Evolutionary conservation across 192 early-diverging fungal species (phyloP), one percentile per base, ranked within the genome.

Genomic region (Mortierella claussenii): DNA sequence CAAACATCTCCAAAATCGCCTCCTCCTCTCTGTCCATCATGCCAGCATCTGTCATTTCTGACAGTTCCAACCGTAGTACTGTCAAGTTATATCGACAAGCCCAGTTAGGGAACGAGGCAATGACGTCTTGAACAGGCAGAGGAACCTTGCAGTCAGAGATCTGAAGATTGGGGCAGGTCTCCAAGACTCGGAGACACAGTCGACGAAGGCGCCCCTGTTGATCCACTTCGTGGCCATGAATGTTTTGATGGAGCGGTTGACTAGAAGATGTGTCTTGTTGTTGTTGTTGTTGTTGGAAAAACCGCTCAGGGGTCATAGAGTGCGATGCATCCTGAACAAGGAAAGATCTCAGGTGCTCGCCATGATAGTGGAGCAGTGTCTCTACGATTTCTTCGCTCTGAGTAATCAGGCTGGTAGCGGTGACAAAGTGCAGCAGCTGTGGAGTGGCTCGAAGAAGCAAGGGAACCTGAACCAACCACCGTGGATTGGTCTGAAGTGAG

Each of bases 1-100:
- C 37, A 56, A 73, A 64, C 69, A 73, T 63, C 34, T 63, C 50
- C 60, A 73, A 56, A 24, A 73, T 60, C 17, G 43, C 60, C 20
- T 70, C 68, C 42, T 70, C 69, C 28, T 73, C 69, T 11, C 21
- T 10, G 23, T 73, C 69, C 13, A 73, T 8, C 0, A 36, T 55
- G 11, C 40, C 55, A 18, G 31, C 21, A 3, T 27, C 69, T 9
- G 55, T 51, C 17, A 73, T 33, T 21, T 73, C 69, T 28, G 45
- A 33, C 13, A 73, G 32, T 13, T 73, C 60, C 18, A 73, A 12
- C 26, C 48, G 33, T 21, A 73, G 37, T 1, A 36, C 48, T 13
- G 36, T 50, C 24, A 73, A 48, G 12, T 26, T 17, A 4, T 26
- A 26, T 1, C 52, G 33, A 28, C 69, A 56, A 20, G 55, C 53